Evolutionary conservation across 176 grass and related monocot genomes (phyloP), one percentile per base, ranked within the genome.

Genomic region (Ensete ventricosum): DNA sequence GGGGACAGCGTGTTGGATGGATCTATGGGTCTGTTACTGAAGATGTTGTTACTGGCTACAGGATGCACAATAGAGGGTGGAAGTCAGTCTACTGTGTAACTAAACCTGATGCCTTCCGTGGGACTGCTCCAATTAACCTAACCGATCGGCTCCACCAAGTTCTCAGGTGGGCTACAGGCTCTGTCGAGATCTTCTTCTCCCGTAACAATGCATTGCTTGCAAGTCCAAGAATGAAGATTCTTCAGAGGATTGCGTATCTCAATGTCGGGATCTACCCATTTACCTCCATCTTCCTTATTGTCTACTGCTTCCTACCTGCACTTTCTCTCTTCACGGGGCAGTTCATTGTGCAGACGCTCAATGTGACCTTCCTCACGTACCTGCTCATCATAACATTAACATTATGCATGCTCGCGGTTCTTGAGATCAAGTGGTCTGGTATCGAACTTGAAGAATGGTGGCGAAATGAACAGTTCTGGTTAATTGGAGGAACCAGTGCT

Each of bases 51-150:
- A 99, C 96, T 19, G 96, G 96, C n/a, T 99, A 91, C 78, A 66
- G 96, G 66, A 99, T 99, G 96, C 96, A 99, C 82, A 99, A 99
- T 83, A 81, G 95, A 73, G 95, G 95, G 9, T 99, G 95, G 95
- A 99, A 86, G 76, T 99, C 96, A 0, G 91, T 99, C 19, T 99
- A 99, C 80, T 99, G 96, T 73, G 96, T 99, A 12, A 99, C 96
- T 50, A 99, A 99, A 83, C 91, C 86, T 0, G 96, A 99, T 16
- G 96, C 96, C 4, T 99, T 99, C 82, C 91, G 96, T 9, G 96
- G 95, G 13, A 95, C 88, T 6, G 96, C 96, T 14, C 96, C 96
- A 0, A 99, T 99, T 78, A 99, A 99, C 73, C 86, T 99, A 14
- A 99, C 96, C 0, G 96, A 99, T 55, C 96, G 96, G 63, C 96